Evolutionary conservation across 306 rosid species (phyloP).

Genomic region (Potentilla sterilis): DNA sequence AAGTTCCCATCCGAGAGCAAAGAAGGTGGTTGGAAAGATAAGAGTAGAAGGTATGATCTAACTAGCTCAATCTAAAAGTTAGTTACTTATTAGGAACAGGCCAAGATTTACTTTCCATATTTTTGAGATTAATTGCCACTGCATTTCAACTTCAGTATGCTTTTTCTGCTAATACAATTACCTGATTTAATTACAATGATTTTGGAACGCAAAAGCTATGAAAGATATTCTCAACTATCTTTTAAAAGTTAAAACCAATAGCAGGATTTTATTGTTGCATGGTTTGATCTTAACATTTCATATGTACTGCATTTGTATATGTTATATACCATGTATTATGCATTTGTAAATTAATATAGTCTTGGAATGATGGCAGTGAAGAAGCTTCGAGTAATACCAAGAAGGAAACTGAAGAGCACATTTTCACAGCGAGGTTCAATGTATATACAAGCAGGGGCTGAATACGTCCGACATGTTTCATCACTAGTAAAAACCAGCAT

Average conservation of each 20-base stretch:
- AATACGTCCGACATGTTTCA: conserved; percentile 70
- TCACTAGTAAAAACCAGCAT: conserved; percentile 71
- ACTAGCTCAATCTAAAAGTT: neutral
- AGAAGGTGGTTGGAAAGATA: conserved; percentile 80
- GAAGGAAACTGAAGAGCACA: conserved; percentile 67
- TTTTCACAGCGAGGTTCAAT: conserved; percentile 73
- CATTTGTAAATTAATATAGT: conserved; percentile 5
- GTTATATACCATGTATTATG: neutral
- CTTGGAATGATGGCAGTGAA: conserved; percentile 53
- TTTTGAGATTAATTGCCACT: neutral
- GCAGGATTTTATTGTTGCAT: neutral
- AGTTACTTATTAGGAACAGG: neutral
- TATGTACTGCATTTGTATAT: neutral
- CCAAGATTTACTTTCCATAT: neutral
- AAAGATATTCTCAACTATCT: neutral
- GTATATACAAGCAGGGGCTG: conserved; percentile 77
- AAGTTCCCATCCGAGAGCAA: conserved; percentile 48
- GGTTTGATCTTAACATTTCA: neutral
- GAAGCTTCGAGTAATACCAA: conserved; percentile 76
- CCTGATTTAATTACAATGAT: neutral
- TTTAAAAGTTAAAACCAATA: too few relatives aligned
- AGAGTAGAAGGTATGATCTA: conserved; percentile 78
- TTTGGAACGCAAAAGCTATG: neutral
- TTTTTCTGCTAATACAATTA: neutral
- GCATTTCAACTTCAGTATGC: neutral